Evolutionary conservation across 2,329 filamentous ascomycete species (phyloP), one percentile per base, ranked within the genome.

Genomic region (Exserohilum rostratum): DNA sequence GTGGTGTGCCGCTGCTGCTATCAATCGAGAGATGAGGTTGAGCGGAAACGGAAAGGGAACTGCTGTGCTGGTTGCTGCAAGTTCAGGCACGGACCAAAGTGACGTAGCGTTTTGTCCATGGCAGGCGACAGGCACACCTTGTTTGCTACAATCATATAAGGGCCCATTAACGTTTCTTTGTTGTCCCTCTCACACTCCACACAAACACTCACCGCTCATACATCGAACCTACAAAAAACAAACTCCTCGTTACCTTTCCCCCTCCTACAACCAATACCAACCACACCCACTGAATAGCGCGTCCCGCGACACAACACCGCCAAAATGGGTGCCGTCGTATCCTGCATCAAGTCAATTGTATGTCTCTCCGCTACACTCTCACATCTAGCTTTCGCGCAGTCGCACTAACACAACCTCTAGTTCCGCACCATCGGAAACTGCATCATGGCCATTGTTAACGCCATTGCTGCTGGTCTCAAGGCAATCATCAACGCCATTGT

Each of bases 251-350:
- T n/a, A n/a, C n/a, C n/a, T n/a, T n/a, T n/a, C 22, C 22, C 22
- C 4, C 22, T 7, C 22, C 22, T 25, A 25, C 22, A 4, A 25
- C 22, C 22, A 25, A 25, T 7, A 25, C 22, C 22, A 25, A 25
- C 22, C 22, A 25, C 22, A 25, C 22, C 22, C 22, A 5, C 22
- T 25, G 22, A 25, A 4, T 7, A 25, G 22, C 22, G 22, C 22
- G 22, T 25, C 22, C 22, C n/a, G n/a, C n/a, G n/a, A n/a, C n/a
- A n/a, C n/a, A 64, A 60, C 55, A 65, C 69, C 56, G 60, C 63
- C 62, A 87, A 76, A 65, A 93, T 95, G 90, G 90, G 90, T 79
- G 90, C 88, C 77, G 87, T 95, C 70, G 82, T 91, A 64, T 93
- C 90, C 74, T 93, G 90, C 46, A 57, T 57, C 51, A 54, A 57